Percentiles rank a stretch among this genome's conserved stretches.
Conservation (phyloP, 164 flowering plant species). For the Dillenia suffruticosa region DNA sequence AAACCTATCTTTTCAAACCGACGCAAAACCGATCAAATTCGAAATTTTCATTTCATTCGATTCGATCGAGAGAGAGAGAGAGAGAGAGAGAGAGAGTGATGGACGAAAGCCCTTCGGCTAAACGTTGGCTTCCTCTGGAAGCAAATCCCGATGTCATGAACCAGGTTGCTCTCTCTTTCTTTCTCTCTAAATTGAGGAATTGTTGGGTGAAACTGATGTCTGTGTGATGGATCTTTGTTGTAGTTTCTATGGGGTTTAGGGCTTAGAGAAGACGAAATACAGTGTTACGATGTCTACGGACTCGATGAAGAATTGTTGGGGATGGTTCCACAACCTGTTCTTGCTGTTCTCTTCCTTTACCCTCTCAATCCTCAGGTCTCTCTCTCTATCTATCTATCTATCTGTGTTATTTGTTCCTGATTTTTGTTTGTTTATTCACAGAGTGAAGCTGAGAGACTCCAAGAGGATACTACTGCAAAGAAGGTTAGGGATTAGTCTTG, state of each 20-base stretch:
- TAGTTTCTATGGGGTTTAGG: constrained; percentile 98
- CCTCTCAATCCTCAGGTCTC: constrained; percentile 71
- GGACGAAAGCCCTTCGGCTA: constrained; percentile 50
- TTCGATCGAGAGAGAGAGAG: too few species aligned
- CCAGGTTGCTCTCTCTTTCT: constrained; percentile 47
- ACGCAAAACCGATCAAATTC: too few species aligned
- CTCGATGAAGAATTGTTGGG: constrained; percentile 87
- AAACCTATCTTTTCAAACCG: too few species aligned
- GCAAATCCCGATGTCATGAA: constrained; percentile 99
- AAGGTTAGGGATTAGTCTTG: constrained; percentile 29
- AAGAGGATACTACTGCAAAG: constrained; percentile 34
- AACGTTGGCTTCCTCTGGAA: constrained; percentile 98
- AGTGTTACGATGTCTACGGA: constrained; percentile 90
- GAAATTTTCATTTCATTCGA: too few species aligned
- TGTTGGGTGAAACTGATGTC: not conserved
- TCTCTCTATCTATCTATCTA: not conserved
- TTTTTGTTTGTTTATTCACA: constrained; percentile 23
- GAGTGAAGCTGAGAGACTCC: constrained; percentile 72
- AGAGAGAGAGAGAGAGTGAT: too few species aligned
- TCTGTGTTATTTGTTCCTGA: not conserved
- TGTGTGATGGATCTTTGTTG: constrained; percentile 4
- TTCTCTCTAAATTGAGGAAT: not conserved
- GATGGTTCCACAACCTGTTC: constrained; percentile 95
- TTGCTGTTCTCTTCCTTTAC: constrained; percentile 82
- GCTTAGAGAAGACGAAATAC: constrained; percentile 66